phyloP scores from a whole-genome alignment of 306 rosid genomes.

The Geum urbanum region DNA sequence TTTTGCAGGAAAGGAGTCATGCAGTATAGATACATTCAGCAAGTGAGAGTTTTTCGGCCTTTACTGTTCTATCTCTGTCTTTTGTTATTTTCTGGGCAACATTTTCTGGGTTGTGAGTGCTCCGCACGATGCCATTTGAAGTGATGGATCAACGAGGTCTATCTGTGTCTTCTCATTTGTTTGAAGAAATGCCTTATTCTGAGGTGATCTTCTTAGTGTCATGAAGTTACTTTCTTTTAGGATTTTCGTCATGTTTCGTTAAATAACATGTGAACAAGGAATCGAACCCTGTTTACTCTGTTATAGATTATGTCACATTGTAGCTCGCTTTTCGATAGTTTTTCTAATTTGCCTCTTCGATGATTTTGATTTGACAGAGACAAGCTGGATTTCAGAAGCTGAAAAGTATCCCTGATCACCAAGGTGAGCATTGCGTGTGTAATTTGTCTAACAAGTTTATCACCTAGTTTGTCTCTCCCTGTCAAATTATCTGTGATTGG shows the following conservation, averaged over 20 bases:
- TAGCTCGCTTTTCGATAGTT: constrained; percentile 15
- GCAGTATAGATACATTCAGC: constrained; percentile 21
- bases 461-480: neutral
- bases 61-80: neutral
- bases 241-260: neutral
- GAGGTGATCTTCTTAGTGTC: constrained; percentile 42
- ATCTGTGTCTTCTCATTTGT: constrained; percentile 55
- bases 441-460: constrained; percentile 2
- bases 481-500: neutral
- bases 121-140: constrained; percentile 67
- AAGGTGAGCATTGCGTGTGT: constrained; percentile 40
- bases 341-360: constrained; percentile 25
- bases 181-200: constrained; percentile 52
- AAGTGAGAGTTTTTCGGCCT: constrained; percentile 25
- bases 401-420: constrained; percentile 44
- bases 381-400: constrained; percentile 51
- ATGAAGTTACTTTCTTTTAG: neutral
- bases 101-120: constrained; percentile 31
- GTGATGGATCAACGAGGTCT: constrained; percentile 58
- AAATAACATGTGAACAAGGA: neutral
- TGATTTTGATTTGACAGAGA: constrained; percentile 43
- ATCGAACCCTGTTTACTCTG: neutral
- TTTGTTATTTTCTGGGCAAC: constrained; percentile 16
- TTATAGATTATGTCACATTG: neutral
- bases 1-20: constrained; percentile 33